Base-by-base conservation (phyloP, 129 eudicot genomes). In the Saposhnikovia divaricata region DNA sequence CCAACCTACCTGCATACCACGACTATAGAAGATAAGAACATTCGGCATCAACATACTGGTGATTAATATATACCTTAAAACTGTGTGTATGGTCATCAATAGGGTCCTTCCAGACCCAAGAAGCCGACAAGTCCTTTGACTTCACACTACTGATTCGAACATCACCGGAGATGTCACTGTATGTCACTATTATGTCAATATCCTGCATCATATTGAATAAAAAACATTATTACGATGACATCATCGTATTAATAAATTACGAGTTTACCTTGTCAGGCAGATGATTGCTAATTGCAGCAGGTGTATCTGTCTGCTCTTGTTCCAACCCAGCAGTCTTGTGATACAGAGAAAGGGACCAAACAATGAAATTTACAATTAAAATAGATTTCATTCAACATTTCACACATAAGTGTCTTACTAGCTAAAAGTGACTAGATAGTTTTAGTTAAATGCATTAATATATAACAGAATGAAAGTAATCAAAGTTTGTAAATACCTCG, bases 101-200 rank as follows among this genome's bases (percentile, higher is more conserved):
- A 38, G 98, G 97, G 80, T 75, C 81, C 85, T 82, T 88, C 99
- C 98, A 96, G 38, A 90, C 92, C 99, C 99, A 96, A 72, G 99
- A 96, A 86, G 99, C 82, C 21, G 99, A 96, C 44, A 96, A 75
- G 83, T 90, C 85, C 82, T 77, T 90, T 68, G 98, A 93, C 38
- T 85, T 89, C 79, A 96, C 92, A 65, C 85, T 88, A 82, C 85
- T 87, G 82, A 92, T 88, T 66, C 85, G 90, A 66, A 96, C 81
- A 81, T 91, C 90, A 75, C 99, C 99, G 83, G 95, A 88, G 81
- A 91, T 77, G 85, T 96, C 98, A 72, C 83, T 92, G 86, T 96
- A 96, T 80, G 98, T 86, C 85, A 96, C 99, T 76, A 96, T 85
- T 76, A 96, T 90, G 89, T 96, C 94, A 85, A 95, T 87, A 88